A percentile compares a stretch with the other conserved stretches of the same genome.
Evolutionary conservation across 371 early-diverging fungal genomes (phyloP).

Genomic region (Haplosporangium sp.): DNA sequence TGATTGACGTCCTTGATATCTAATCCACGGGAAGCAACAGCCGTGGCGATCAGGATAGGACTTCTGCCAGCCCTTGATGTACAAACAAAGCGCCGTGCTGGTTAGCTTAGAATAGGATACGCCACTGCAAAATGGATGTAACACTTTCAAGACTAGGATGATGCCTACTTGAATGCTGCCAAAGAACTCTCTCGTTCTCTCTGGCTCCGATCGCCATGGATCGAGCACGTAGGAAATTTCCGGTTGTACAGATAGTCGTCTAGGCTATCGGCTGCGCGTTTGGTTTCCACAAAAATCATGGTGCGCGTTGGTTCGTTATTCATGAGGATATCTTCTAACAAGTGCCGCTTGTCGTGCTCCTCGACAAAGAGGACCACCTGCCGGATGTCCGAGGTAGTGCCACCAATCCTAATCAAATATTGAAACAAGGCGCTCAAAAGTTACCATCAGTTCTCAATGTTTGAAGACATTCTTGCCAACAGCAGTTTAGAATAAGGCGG

Average conservation of each 20-base stretch:
- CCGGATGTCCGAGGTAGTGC: conserved; percentile 63
- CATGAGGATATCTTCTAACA: conserved; percentile 53
- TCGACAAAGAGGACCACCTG: conserved; percentile 61
- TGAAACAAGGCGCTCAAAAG: neutral
- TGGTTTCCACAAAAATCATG: conserved; percentile 88
- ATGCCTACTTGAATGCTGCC: conserved; percentile 69
- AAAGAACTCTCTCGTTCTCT: conserved; percentile 85
- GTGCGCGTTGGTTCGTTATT: conserved; percentile 67
- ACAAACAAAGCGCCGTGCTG: too few species aligned
- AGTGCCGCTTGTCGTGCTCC: conserved; percentile 66
- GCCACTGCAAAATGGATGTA: too few species aligned
- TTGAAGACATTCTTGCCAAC: too few species aligned
- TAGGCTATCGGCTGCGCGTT: conserved; percentile 82
- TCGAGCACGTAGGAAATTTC: conserved; percentile 76
- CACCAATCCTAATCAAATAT: conserved; percentile 56
- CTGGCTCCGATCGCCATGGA: conserved; percentile 84
- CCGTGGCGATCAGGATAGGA: conserved; percentile 91
- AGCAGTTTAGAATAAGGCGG: too few species aligned
- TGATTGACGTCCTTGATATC: conserved; percentile 88
- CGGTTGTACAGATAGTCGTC: conserved; percentile 76
- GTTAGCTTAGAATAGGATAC: neutral
- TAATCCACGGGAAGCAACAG: conserved; percentile 93
- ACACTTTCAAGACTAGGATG: neutral
- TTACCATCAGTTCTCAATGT: neutral
- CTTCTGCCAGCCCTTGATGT: conserved; percentile 61